Base-by-base conservation (phyloP, 495 filamentous ascomycete species). In the Annulohypoxylon nitens region DNA sequence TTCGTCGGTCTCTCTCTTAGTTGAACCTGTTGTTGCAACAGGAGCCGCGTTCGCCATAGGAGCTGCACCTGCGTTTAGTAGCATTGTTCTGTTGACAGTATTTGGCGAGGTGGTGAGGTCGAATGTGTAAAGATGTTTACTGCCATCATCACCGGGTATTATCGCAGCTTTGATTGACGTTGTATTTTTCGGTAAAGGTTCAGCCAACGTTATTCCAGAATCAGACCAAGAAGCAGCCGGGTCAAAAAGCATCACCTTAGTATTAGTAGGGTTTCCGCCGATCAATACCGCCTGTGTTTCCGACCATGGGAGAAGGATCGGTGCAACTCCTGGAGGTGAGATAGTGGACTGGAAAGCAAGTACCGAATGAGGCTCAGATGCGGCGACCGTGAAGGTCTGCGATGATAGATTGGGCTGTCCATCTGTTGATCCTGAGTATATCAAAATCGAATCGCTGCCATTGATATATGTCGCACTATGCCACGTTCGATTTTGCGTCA, bases 61-160 rank as follows among this genome's bases (percentile, higher is more conserved):
- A 68, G 66, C 82, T 77, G 71, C 90, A 70, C 78, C 66, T 6
- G 72, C 79, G 62, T 77, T 79, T 25, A 83, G 69, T 12, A 97
- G 75, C 7, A 90, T 86, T 4, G 88, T 85, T 59, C 90, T 89
- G 18, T 88, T 87, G 48, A 98, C 92, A 8, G 83, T 76, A 78
- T 97, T 96, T n/a, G 97, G 95, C 2, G 88, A 90, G 10, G 83
- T 83, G 11, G 83, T 87, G 86, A 95, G 88, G 76, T 97, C 89
- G 78, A 94, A 98, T 0, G 88, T 88, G 70, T 94, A 88, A 11
- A 98, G 83, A n/a, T 93, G 85, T 77, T 94, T 96, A 80, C 92
- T 94, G 4, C 90, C 93, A 76, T 97, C 92, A 45, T 90, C 87
- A 7, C 89, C 90, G 59, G 83, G 82, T 18, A 97, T 78, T 12